Conservation (phyloP, 148 eudicot genomes). For the Polygonum aviculare region DNA sequence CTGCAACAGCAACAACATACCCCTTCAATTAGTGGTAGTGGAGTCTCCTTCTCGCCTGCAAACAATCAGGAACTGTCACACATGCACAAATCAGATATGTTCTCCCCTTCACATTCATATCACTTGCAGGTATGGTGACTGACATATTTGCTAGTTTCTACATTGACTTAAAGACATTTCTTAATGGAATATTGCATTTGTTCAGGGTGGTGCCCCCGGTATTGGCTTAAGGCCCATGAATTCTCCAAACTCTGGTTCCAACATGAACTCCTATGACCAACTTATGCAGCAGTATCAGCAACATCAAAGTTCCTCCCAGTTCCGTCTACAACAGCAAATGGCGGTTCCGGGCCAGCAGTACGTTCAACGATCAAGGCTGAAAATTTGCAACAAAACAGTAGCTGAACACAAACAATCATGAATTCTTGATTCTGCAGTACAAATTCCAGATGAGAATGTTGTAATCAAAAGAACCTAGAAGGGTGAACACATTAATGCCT, state of each 20-base stretch:
- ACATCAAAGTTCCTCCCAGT: conserved; percentile 56
- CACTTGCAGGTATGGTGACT: conserved; percentile 23
- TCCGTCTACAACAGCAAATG: conserved; percentile 35
- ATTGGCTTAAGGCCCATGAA: conserved; percentile 38
- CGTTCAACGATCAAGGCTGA: conserved; percentile 48
- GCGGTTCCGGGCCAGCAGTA: conserved; percentile 23
- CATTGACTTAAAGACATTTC: background rate
- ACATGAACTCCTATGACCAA: conserved; percentile 50
- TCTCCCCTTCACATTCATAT: conserved; percentile 18
- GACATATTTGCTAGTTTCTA: background rate
- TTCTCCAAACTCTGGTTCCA: conserved; percentile 34
- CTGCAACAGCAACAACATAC: conserved; percentile 53
- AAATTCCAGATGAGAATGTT: no score
- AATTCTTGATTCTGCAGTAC: no score
- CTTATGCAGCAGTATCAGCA: conserved; percentile 70
- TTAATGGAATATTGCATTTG: background rate
- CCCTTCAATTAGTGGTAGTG: conserved; percentile 35
- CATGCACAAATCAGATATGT: conserved; percentile 42
- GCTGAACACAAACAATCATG: no score
- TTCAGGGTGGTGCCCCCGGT: conserved; percentile 37
- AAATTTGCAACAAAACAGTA: no score
- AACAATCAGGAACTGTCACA: conserved; percentile 40
- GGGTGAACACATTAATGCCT: no score
- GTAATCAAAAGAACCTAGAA: no score
- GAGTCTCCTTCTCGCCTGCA: conserved; percentile 31